Conservation (phyloP, 164 flowering plant species). For the Vitis amurensis region DNA sequence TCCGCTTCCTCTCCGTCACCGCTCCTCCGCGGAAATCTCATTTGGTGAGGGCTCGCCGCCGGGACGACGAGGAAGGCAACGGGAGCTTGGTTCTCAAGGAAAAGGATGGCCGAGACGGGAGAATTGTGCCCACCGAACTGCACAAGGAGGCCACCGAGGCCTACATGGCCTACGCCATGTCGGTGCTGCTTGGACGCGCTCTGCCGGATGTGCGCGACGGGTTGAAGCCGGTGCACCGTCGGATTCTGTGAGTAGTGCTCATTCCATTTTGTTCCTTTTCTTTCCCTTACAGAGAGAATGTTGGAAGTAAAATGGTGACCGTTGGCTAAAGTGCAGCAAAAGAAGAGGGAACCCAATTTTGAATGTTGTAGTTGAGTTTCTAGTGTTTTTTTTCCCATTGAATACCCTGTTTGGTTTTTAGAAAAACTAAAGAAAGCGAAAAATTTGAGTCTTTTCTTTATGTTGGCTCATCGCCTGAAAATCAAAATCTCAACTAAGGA, state of each 20-base stretch:
- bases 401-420: too few relatives aligned
- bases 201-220: conserved; percentile 97
- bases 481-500: too few relatives aligned
- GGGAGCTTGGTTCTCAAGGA: conserved; percentile 43
- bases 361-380: too few relatives aligned
- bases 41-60: conserved; percentile 28
- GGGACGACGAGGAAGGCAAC: conserved; percentile 39
- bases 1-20: conserved; percentile 41
- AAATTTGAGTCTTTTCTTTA: too few relatives aligned
- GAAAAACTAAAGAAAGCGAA: too few relatives aligned
- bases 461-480: too few relatives aligned
- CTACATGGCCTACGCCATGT: conserved; percentile 90
- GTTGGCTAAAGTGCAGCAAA: too few relatives aligned
- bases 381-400: too few relatives aligned
- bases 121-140: conserved; percentile 68
- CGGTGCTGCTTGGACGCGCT: conserved; percentile 90
- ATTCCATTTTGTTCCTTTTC: background rate
- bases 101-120: conserved; percentile 31
- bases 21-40: conserved; percentile 9
- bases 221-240: conserved; percentile 90
- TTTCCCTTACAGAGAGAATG: background rate
- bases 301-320: background rate
- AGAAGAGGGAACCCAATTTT: too few relatives aligned
- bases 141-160: conserved; percentile 95
- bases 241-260: conserved; percentile 65